These are phyloP conservation scores for Saccharomycopsis babjevae DNA, from an alignment of 805 yeast genomes.

Conservation along the genomic window DNA sequence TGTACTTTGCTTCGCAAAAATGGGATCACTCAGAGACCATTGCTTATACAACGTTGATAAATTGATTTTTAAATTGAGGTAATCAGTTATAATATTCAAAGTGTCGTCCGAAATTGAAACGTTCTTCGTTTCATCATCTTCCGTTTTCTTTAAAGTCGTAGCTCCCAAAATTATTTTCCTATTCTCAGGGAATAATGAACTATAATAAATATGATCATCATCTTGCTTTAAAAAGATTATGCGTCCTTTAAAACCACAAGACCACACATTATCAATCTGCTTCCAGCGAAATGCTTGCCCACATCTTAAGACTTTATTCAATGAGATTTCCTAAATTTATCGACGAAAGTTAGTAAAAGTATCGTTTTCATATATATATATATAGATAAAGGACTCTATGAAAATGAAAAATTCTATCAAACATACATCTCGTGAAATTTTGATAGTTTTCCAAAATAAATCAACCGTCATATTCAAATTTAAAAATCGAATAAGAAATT, in stretches of 20 bases:
- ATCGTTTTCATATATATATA: not conserved
- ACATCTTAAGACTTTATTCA: slow-evolving; percentile 61
- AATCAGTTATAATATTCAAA: slow-evolving; percentile 44
- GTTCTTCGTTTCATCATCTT: not conserved
- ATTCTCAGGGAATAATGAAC: slow-evolving; percentile 28
- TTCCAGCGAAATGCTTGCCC: slow-evolving; percentile 85
- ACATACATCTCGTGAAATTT: not conserved
- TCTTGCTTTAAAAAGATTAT: slow-evolving; percentile 61
- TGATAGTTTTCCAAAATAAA: not conserved
- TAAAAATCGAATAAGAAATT: not conserved
- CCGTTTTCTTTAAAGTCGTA: slow-evolving; percentile 1
- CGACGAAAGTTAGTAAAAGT: not conserved
- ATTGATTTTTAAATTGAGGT: slow-evolving; percentile 57
- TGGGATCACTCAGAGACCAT: slow-evolving; percentile 52
- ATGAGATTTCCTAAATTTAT: slow-evolving; percentile 42
- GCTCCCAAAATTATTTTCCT: not conserved
- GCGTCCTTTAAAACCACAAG: slow-evolving; percentile 48
- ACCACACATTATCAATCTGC: slow-evolving; percentile 51
- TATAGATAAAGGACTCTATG: too few relatives aligned
- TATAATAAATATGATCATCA: slow-evolving; percentile 39
- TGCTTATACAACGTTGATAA: slow-evolving; percentile 41
- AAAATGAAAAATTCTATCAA: not conserved
- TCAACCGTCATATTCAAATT: not conserved
- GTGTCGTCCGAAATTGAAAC: slow-evolving; percentile 23
- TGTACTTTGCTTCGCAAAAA: slow-evolving; percentile 31